These are phyloP conservation scores for Niveomyces coronatus DNA, from an alignment of 2,329 filamentous ascomycete genomes.

Conservation along the genomic window DNA sequence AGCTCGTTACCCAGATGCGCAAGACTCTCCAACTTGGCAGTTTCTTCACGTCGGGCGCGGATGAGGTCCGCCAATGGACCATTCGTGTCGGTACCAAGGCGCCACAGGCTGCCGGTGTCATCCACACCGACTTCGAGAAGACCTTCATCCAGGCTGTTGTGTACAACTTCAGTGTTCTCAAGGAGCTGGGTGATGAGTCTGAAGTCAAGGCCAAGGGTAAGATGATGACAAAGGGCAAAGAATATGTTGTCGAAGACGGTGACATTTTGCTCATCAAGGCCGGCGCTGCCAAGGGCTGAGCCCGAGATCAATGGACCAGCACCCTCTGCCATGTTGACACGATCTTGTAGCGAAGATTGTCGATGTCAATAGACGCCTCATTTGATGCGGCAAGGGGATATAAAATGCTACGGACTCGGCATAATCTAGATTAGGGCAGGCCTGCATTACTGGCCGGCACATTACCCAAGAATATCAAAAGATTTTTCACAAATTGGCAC, in stretches of 20 bases:
- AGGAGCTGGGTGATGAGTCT: conserved; percentile 80
- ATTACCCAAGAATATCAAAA: too few species aligned
- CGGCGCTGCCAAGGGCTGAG: conserved; percentile 64
- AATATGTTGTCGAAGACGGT: conserved; percentile 82
- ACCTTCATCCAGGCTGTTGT: conserved; percentile 96
- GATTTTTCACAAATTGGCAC: too few species aligned
- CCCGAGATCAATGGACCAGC: not conserved
- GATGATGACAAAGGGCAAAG: conserved; percentile 97
- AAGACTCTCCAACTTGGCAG: conserved; percentile 80
- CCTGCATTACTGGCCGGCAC: too few species aligned
- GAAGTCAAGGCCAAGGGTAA: conserved; percentile 91
- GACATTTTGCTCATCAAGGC: conserved; percentile 83
- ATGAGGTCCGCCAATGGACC: conserved; percentile 98
- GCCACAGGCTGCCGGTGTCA: conserved; percentile 94
- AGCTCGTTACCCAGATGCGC: conserved; percentile 88
- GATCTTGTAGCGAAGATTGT: conserved; percentile 11
- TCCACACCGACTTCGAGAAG: conserved; percentile 98
- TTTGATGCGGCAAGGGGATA: too few species aligned
- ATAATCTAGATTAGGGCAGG: too few species aligned
- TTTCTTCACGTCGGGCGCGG: conserved; percentile 94
- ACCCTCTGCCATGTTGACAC: conserved; percentile 7
- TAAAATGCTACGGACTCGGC: too few species aligned
- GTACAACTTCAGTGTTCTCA: conserved; percentile 75
- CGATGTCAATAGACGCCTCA: too few species aligned
- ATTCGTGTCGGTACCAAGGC: conserved; percentile 93